Evolutionary conservation across 2,329 filamentous ascomycete species (phyloP), one percentile per base, ranked within the genome.

Genomic region (Fusarium sp.): DNA sequence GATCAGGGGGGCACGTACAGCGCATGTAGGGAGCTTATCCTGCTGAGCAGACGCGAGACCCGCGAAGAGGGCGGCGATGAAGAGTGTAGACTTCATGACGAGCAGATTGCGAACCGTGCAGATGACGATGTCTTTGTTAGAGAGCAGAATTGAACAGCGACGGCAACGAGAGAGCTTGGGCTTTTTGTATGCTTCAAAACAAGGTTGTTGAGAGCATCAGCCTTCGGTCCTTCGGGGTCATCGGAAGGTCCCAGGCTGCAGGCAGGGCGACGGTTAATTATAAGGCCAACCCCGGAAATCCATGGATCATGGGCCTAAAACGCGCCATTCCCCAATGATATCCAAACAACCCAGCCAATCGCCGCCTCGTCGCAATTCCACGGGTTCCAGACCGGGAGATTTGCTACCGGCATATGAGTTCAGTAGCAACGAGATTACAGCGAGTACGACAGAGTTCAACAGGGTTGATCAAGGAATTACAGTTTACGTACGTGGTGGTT

Each of bases 31-130:
- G 47, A 86, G 76, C 63, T 78, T 73, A 58, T 71, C 75, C 33
- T 68, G 59, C 73, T 85, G 82, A 10, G 82, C 83, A 60, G 78
- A 79, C 67, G 73, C 82, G 40, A 84, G 68, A 73, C 80, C 79
- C 56, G 78, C 79, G 47, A 80, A 72, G 54, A 81, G 66, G 40
- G 79, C 76, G 27, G 83, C 64, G 45, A 79, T 70, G 66, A 82
- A 25, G 56, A 83, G 54, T 33, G 76, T 65, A 17, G 77, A 70
- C 81, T 84, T 84, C 84, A 85, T 85, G 30, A 57, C 82, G 76
- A 33, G 37, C 25, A 35, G 20, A 54, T 65, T 43, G 22, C 11
- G 22, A 38, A 38, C 20, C 9, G 56, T 40, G 30, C 10, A 54
- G 27, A 12, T 32, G 27, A 12, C 17, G 20, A 57, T 57, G 35